These are phyloP conservation scores for Aureobasidium subglaciale DNA, from an alignment of 2,329 filamentous ascomycete genomes.

Conservation along the genomic window DNA sequence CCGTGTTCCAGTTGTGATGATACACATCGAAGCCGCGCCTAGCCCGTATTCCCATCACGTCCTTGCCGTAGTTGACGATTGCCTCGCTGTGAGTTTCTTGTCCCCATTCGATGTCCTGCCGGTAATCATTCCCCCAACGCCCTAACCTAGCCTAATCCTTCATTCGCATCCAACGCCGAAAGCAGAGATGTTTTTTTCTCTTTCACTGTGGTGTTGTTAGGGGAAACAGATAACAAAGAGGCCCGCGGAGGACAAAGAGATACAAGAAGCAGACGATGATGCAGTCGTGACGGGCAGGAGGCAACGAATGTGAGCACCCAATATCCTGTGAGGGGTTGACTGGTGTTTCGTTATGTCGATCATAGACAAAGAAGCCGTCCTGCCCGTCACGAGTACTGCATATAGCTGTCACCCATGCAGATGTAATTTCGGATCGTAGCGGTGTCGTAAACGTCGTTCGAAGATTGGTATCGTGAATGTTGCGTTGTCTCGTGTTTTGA, in stretches of 20 bases:
- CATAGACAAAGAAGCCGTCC: no score
- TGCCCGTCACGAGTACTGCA: no score
- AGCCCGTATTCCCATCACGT: neutral
- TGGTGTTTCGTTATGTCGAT: no score
- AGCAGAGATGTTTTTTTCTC: neutral
- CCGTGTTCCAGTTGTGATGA: neutral
- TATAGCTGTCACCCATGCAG: neutral
- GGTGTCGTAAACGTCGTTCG: slow-evolving; percentile 10
- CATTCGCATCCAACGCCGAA: neutral
- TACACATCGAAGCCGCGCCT: neutral
- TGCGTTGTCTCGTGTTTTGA: neutral
- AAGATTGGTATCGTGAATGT: neutral
- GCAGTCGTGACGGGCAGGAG: neutral
- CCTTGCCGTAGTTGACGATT: neutral
- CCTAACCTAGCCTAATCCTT: neutral
- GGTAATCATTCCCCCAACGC: neutral
- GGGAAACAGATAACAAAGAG: neutral
- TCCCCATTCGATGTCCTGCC: neutral
- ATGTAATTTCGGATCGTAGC: slow-evolving; percentile 1
- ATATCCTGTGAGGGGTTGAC: no score
- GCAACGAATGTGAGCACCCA: no score
- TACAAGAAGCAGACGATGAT: neutral
- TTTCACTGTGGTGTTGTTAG: neutral
- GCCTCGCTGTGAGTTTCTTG: neutral
- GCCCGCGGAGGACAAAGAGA: neutral